These are phyloP conservation scores for Scedosporium apiospermum DNA, from an alignment of 2,329 filamentous ascomycete genomes.

Conservation along the genomic window DNA sequence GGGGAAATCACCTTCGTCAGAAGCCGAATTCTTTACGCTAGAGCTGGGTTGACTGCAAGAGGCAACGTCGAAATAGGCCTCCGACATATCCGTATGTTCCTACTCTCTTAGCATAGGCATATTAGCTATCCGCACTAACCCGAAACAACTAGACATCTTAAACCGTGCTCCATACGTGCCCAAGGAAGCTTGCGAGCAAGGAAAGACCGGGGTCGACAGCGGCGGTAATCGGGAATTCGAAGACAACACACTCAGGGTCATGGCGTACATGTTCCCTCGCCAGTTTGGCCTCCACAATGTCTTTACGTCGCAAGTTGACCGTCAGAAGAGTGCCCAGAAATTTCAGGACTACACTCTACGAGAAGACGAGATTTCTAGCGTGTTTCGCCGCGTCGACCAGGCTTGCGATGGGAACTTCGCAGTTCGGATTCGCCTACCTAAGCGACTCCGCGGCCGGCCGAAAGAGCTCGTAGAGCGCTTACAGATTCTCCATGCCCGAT, in stretches of 20 bases:
- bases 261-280: conserved; percentile 90
- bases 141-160: conserved; percentile 6
- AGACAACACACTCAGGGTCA: conserved; percentile 55
- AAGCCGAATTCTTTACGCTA: conserved; percentile 78
- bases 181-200: conserved; percentile 9
- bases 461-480: conserved; percentile 55
- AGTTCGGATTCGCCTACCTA: conserved; percentile 36
- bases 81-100: conserved; percentile 65
- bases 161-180: conserved; percentile 7
- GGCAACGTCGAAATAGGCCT: conserved; percentile 65
- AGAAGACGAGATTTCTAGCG: conserved; percentile 64
- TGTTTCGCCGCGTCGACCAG: neutral
- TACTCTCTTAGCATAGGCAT: neutral
- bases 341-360: conserved; percentile 80
- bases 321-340: conserved; percentile 56
- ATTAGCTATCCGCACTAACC: neutral
- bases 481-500: conserved; percentile 61
- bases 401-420: neutral
- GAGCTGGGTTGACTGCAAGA: conserved; percentile 58
- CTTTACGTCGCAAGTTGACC: conserved; percentile 65
- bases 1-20: conserved; percentile 67
- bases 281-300: conserved; percentile 89
- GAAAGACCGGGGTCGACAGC: conserved; percentile 14
- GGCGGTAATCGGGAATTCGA: conserved; percentile 9
- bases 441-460: conserved; percentile 55